phyloP scores from a whole-genome alignment of 441 rosid genomes.

The Sinapis alba region DNA sequence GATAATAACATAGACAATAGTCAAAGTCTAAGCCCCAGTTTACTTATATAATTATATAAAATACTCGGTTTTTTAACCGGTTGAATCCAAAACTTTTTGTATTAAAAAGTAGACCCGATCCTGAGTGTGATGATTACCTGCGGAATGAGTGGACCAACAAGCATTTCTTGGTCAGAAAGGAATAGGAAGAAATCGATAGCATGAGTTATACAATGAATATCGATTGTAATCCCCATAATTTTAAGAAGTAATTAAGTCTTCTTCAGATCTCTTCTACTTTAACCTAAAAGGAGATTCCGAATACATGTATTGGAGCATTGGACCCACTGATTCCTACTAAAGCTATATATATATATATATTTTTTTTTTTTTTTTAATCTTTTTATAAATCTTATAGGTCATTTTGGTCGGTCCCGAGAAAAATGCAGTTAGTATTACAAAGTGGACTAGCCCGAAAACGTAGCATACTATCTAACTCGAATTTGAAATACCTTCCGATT shows the following conservation, averaged over 20 bases:
- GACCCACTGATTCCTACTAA: constrained; percentile 20
- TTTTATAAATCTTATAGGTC: too few species aligned
- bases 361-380: too few species aligned
- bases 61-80: background rate
- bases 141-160: background rate
- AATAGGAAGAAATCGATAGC: background rate
- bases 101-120: background rate
- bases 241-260: constrained; percentile 29
- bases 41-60: background rate
- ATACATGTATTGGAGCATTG: constrained; percentile 25
- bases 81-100: background rate
- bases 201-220: constrained; percentile 18
- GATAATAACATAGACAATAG: background rate
- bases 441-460: too few species aligned
- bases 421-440: too few species aligned
- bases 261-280: constrained; percentile 22
- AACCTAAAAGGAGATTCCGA: constrained; percentile 27
- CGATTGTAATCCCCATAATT: background rate
- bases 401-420: too few species aligned
- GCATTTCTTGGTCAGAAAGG: background rate
- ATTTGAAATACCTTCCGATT: too few species aligned
- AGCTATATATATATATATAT: too few species aligned
- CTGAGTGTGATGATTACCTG: background rate
- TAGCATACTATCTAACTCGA: too few species aligned
- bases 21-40: background rate